Percentiles rank a stretch among this genome's conserved stretches.
Conservation (phyloP, 208 protist genomes). For the Leishmania arabica region DNA sequence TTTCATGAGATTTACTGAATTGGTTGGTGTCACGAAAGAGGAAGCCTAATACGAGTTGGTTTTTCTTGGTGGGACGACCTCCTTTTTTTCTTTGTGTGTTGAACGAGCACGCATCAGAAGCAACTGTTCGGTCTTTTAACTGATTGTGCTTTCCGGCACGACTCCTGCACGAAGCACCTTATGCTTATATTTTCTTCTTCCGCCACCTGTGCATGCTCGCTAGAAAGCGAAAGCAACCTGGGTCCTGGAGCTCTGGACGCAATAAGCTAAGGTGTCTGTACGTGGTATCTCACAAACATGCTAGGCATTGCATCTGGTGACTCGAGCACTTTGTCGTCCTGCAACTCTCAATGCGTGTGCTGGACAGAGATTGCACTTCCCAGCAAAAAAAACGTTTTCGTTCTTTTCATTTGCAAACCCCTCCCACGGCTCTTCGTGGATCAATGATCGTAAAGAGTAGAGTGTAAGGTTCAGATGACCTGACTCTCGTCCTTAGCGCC, state of each 20-base stretch:
- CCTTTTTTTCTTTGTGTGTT: not conserved
- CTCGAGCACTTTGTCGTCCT: not conserved
- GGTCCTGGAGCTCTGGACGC: not conserved
- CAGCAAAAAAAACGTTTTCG: not conserved
- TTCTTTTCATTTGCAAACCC: not conserved
- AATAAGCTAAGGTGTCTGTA: not conserved
- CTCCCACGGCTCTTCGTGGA: not conserved
- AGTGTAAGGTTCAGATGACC: not conserved
- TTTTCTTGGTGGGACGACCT: not conserved
- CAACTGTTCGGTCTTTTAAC: not conserved
- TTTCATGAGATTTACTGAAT: not conserved
- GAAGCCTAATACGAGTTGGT: not conserved
- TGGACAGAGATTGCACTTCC: not conserved
- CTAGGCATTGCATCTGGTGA: not conserved
- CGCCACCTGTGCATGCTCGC: not conserved
- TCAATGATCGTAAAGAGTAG: not conserved
- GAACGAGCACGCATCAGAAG: not conserved
- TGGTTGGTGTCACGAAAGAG: not conserved
- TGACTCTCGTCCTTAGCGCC: not conserved
- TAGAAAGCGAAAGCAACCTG: no score
- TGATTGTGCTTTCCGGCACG: not conserved
- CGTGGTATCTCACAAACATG: no score
- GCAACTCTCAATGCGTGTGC: not conserved
- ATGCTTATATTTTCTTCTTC: not conserved
- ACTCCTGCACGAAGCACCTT: not conserved